These are phyloP conservation scores for Leccinum fibrillosum DNA, from an alignment of 768 basidiomycete species.

Conservation along the genomic window DNA sequence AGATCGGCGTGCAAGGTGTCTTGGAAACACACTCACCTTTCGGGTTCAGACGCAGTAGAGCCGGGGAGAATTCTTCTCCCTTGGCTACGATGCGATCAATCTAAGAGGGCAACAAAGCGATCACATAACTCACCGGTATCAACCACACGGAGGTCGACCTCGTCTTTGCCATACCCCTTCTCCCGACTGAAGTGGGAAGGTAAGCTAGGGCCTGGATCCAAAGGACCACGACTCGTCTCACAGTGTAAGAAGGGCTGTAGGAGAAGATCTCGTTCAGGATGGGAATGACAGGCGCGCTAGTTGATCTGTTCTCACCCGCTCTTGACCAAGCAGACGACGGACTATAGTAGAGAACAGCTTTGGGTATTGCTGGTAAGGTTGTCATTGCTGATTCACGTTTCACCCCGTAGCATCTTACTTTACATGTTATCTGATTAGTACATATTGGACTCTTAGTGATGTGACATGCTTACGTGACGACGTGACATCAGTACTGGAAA, in stretches of 20 bases:
- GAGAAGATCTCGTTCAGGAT: background rate
- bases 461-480: conserved; percentile 1
- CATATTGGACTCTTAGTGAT: background rate
- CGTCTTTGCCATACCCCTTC: conserved; percentile 82
- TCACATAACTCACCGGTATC: conserved; percentile 47
- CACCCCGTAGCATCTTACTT: background rate
- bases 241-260: conserved; percentile 53
- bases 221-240: conserved; percentile 28
- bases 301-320: conserved; percentile 43
- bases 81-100: conserved; percentile 48
- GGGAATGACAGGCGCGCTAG: background rate
- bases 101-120: background rate
- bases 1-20: conserved; percentile 7
- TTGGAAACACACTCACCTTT: conserved; percentile 45
- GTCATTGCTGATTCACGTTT: background rate
- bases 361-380: conserved; percentile 41
- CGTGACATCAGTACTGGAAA: conserved; percentile 28
- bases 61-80: conserved; percentile 75
- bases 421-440: background rate
- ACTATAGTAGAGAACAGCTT: conserved; percentile 79
- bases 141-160: conserved; percentile 66
- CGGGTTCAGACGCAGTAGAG: conserved; percentile 75
- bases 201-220: background rate
- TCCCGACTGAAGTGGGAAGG: conserved; percentile 44
- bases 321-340: conserved; percentile 61